phyloP scores from a whole-genome alignment of 1,284 basidiomycete genomes.

The Puccinia sorghi region DNA sequence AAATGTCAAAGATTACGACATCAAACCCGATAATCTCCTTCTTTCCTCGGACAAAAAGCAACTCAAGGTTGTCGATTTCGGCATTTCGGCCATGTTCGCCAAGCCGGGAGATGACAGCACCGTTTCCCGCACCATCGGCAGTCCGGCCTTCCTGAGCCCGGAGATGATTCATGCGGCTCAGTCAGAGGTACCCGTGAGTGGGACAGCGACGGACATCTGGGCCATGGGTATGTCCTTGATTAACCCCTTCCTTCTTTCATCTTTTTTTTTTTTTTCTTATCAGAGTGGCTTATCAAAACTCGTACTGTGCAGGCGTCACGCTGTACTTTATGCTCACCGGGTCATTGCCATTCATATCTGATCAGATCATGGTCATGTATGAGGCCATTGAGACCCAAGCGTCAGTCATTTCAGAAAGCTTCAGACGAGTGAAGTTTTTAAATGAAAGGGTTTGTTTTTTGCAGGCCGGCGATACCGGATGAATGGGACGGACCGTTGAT shows the following conservation, averaged over 20 bases:
- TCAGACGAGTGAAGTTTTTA: not conserved
- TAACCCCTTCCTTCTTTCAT: not conserved
- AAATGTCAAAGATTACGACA: conserved; percentile 52
- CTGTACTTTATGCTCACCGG: conserved; percentile 64
- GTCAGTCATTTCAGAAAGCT: conserved; percentile 54
- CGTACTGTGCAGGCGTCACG: conserved; percentile 60
- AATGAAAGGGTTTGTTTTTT: not conserved
- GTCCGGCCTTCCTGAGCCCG: conserved; percentile 65
- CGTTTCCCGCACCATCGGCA: conserved; percentile 61
- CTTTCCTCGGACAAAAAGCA: conserved; percentile 61
- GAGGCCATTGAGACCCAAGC: conserved; percentile 61
- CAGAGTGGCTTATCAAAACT: not conserved
- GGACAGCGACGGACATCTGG: conserved; percentile 64
- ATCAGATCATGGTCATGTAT: conserved; percentile 62
- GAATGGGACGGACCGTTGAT: conserved; percentile 58
- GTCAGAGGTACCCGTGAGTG: conserved; percentile 57
- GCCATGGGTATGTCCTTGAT: conserved; percentile 59
- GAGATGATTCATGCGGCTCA: conserved; percentile 57
- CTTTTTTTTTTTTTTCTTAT: not conserved
- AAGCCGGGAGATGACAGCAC: conserved; percentile 60
- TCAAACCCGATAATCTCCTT: conserved; percentile 65
- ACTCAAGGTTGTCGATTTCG: conserved; percentile 66
- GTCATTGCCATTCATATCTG: conserved; percentile 61
- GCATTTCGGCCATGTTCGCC: conserved; percentile 64
- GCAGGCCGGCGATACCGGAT: conserved; percentile 55